phyloP scores from a whole-genome alignment of 257 asterid genomes.

The Petunia axillaris region DNA sequence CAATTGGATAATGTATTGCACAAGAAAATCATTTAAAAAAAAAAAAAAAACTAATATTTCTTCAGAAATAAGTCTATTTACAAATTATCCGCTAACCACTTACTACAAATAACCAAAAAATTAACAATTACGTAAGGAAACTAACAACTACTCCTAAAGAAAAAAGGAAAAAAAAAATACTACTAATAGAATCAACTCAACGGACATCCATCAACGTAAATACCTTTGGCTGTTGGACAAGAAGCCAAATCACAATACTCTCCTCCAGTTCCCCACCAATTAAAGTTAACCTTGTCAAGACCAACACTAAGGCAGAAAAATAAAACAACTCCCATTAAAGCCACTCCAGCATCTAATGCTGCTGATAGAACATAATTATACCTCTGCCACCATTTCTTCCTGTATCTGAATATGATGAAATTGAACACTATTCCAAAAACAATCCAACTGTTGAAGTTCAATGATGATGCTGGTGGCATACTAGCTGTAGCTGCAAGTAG shows the following conservation, averaged over 20 bases:
- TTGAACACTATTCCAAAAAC: slow-evolving; percentile 55
- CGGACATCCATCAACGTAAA: slow-evolving; percentile 65
- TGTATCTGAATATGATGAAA: slow-evolving; percentile 50
- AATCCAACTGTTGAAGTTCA: slow-evolving; percentile 79
- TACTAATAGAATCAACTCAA: slow-evolving; percentile 28
- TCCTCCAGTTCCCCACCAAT: slow-evolving; percentile 63
- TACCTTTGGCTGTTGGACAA: slow-evolving; percentile 70
- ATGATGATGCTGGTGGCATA: slow-evolving; percentile 68
- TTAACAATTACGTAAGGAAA: background rate
- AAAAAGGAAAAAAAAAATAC: background rate
- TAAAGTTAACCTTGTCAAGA: slow-evolving; percentile 25
- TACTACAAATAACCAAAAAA: background rate
- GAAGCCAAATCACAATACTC: slow-evolving; percentile 60
- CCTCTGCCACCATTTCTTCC: slow-evolving; percentile 81
- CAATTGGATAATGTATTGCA: no score
- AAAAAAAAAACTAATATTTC: background rate
- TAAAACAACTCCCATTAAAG: slow-evolving; percentile 69
- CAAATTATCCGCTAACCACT: background rate
- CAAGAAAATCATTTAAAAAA: no score
- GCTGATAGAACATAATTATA: slow-evolving; percentile 73
- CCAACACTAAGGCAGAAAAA: slow-evolving; percentile 42
- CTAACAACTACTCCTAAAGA: background rate
- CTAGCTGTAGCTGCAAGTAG: slow-evolving; percentile 55
- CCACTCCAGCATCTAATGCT: slow-evolving; percentile 76
- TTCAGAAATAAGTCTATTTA: background rate